These are phyloP conservation scores for Kazachstania martiniae DNA, from an alignment of 805 yeast species.

Conservation along the genomic window DNA sequence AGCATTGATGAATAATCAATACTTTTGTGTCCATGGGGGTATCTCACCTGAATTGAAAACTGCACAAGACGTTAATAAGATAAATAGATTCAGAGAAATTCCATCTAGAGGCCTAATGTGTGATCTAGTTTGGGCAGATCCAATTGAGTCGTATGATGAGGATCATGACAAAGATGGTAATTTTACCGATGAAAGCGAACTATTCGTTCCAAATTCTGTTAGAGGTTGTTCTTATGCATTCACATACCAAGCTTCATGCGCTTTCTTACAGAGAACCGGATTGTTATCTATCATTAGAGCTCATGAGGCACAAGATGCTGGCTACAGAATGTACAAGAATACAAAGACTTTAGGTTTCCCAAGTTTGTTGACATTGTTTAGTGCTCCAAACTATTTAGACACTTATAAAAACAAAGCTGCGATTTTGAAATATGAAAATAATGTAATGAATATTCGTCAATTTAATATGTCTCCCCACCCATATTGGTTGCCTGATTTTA, in stretches of 20 bases:
- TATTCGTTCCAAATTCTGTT: constrained; percentile 54
- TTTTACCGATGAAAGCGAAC: constrained; percentile 6
- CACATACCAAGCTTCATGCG: constrained; percentile 72
- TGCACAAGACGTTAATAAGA: constrained; percentile 52
- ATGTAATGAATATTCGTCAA: constrained; percentile 91
- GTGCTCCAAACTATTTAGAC: constrained; percentile 93
- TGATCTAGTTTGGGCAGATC: constrained; percentile 94
- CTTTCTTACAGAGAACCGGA: constrained; percentile 67
- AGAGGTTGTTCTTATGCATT: constrained; percentile 91
- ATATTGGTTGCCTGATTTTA: constrained; percentile 90
- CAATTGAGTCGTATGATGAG: constrained; percentile 77
- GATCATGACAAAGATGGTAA: constrained; percentile 31
- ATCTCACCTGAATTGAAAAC: constrained; percentile 73
- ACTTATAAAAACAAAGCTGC: constrained; percentile 93
- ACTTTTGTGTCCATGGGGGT: constrained; percentile 95
- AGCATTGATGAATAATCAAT: constrained; percentile 87
- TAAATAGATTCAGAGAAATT: constrained; percentile 82
- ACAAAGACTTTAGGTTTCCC: constrained; percentile 83
- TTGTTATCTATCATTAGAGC: constrained; percentile 83
- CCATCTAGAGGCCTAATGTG: constrained; percentile 92
- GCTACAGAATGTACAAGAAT: constrained; percentile 86
- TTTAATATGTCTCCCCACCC: constrained; percentile 92
- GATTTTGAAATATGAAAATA: constrained; percentile 78
- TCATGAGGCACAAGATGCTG: constrained; percentile 97
- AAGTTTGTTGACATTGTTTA: constrained; percentile 77